Percentiles rank a stretch among this genome's conserved stretches.
Conservation (phyloP, 768 basidiomycete species). For the Collybia nuda region DNA sequence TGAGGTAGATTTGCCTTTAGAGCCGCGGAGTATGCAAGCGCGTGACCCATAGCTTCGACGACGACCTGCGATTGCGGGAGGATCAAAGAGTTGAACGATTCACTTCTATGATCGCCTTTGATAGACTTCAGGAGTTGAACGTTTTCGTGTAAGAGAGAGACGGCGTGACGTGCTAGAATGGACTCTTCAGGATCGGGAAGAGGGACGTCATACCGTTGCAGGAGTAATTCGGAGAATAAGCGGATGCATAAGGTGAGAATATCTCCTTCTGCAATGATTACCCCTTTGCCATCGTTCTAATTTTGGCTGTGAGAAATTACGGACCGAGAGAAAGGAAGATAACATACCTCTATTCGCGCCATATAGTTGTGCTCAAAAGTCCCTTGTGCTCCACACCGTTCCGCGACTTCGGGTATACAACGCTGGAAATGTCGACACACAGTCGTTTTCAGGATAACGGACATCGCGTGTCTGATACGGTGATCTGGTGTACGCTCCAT, state of each 20-base stretch:
- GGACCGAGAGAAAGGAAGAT: slow-evolving; percentile 1
- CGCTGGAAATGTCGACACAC: slow-evolving; percentile 54
- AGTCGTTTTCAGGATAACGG: slow-evolving; percentile 56
- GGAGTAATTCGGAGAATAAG: slow-evolving; percentile 58
- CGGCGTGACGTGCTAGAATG: slow-evolving; percentile 51
- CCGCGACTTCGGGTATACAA: slow-evolving; percentile 51
- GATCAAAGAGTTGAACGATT: slow-evolving; percentile 49
- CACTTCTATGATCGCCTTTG: slow-evolving; percentile 46
- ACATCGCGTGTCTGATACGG: slow-evolving; percentile 53
- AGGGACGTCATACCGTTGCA: slow-evolving; percentile 49
- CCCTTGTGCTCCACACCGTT: slow-evolving; percentile 68
- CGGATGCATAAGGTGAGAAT: slow-evolving; percentile 53
- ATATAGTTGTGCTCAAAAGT: slow-evolving; percentile 65
- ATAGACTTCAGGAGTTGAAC: slow-evolving; percentile 33
- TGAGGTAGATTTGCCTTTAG: slow-evolving; percentile 40
- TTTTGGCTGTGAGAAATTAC: slow-evolving; percentile 14
- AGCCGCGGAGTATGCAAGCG: slow-evolving; percentile 58
- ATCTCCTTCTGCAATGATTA: slow-evolving; percentile 58
- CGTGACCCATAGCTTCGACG: slow-evolving; percentile 64
- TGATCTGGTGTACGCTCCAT: slow-evolving; percentile 38
- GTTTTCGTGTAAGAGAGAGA: slow-evolving; percentile 47
- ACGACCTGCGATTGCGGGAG: slow-evolving; percentile 54
- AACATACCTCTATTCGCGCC: slow-evolving; percentile 48
- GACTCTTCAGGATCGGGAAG: slow-evolving; percentile 51
- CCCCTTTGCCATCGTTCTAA: slow-evolving; percentile 53